Conservation (phyloP, 805 yeast genomes). For the Saturnispora ahearnii region DNA sequence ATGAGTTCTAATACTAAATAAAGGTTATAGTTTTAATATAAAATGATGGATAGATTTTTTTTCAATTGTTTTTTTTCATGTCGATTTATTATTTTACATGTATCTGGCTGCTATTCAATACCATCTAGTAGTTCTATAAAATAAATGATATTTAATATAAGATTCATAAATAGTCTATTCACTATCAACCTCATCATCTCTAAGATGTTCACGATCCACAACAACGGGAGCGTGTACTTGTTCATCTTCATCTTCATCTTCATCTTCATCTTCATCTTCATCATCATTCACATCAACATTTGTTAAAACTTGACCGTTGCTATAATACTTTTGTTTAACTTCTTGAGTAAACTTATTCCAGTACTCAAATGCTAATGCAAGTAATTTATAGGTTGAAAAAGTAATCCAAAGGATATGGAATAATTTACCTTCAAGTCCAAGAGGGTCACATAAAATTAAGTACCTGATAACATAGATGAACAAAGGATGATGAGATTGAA, state of each 20-base stretch:
- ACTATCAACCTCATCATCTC: not conserved
- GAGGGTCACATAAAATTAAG: constrained; percentile 1
- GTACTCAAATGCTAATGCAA: not conserved
- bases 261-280: constrained; percentile 14
- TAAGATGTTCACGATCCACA: not conserved
- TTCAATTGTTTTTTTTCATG: not conserved
- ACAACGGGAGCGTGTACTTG: not conserved
- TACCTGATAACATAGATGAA: not conserved
- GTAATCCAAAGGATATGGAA: constrained; percentile 1
- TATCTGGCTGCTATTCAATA: not conserved
- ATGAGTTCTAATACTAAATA: not conserved
- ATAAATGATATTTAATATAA: not conserved
- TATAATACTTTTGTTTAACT: constrained; percentile 22
- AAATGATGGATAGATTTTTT: too few relatives aligned
- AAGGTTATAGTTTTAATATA: too few relatives aligned
- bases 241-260: constrained; percentile 14
- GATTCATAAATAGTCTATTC: not conserved
- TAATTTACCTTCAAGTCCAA: constrained; percentile 1
- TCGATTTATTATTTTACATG: not conserved
- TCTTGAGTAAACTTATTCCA: constrained; percentile 7
- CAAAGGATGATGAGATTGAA: not conserved
- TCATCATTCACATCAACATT: constrained; percentile 18
- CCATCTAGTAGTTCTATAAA: not conserved
- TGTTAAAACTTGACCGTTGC: constrained; percentile 19
- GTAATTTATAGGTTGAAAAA: not conserved